phyloP scores from a whole-genome alignment of 2,329 filamentous ascomycete species.

The Gnomoniopsis smithogilvyi region DNA sequence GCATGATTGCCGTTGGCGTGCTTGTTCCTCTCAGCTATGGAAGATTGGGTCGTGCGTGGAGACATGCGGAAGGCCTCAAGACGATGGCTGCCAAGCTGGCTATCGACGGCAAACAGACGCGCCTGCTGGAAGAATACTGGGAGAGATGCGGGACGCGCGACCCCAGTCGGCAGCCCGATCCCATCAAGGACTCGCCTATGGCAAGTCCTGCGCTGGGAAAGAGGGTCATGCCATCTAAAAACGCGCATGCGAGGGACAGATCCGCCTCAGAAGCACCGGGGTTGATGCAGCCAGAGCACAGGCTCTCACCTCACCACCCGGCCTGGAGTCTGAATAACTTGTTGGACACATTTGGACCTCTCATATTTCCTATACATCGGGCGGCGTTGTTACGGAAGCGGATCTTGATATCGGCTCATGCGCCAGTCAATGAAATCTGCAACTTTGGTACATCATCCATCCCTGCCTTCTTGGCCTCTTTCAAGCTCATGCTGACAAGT shows the following conservation, averaged over 20 bases:
- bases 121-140: slow-evolving; percentile 79
- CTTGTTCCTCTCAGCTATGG: slow-evolving; percentile 84
- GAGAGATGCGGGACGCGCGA: slow-evolving; percentile 50
- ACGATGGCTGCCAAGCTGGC: slow-evolving; percentile 70
- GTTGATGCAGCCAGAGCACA: slow-evolving; percentile 58
- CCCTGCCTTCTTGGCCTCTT: not conserved
- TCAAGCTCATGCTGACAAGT: slow-evolving; percentile 21
- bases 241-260: slow-evolving; percentile 51
- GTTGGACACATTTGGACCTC: slow-evolving; percentile 79
- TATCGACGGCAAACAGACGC: slow-evolving; percentile 59
- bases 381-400: slow-evolving; percentile 83
- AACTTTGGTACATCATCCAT: slow-evolving; percentile 72
- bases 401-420: slow-evolving; percentile 80
- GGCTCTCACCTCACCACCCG: slow-evolving; percentile 76
- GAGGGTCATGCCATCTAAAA: slow-evolving; percentile 29
- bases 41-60: slow-evolving; percentile 83
- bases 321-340: slow-evolving; percentile 77
- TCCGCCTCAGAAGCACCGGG: slow-evolving; percentile 61
- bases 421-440: slow-evolving; percentile 81
- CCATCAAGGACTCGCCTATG: slow-evolving; percentile 44
- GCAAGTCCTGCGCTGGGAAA: slow-evolving; percentile 47
- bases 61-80: slow-evolving; percentile 75
- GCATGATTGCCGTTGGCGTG: slow-evolving; percentile 88
- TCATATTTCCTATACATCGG: slow-evolving; percentile 88
- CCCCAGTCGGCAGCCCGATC: slow-evolving; percentile 30